Evolutionary conservation across 2,329 filamentous ascomycete species (phyloP), one percentile per base, ranked within the genome.

Genomic region (Aspergillus fructus): DNA sequence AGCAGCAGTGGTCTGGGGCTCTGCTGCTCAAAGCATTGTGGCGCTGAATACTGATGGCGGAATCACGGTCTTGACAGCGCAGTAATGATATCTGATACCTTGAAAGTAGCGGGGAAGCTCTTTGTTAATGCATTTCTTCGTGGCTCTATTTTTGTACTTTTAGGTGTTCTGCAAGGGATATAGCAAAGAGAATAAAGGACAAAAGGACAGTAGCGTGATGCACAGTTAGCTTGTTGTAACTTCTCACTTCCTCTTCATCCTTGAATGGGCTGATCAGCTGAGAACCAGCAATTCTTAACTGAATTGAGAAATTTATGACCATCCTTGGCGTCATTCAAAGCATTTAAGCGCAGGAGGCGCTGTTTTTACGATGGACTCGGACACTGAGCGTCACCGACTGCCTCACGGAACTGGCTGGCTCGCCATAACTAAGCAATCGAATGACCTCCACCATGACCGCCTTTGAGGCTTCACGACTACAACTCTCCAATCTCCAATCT

Each of bases 1-100:
- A 0, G 84, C 88, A 30, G 86, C 88, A 19, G 81, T 96, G 48
- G 81, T 83, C 59, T 99, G 93, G 93, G 91, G 91, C 7, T 78
- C 83, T 23, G 82, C 85, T 49, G 93, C 89, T 11, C 87, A 86
- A 73, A 88, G 85, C 66, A 79, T 97, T 66, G 79, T 96, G 51
- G 83, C 88, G 17, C 81, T 96, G 62, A 90, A 89, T 67, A 80
- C 78, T 15, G 88, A 93, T 49, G 93, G 93, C 15, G 84, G 86
- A 46, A 76, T 97, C 53, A 90, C 85, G 58, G 83, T 94, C 62
- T 78, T 96, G 62, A 81, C 83, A 49, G 73, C 78, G 53, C 79
- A 84, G 72, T 81, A 81, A 72, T 78, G 55, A 61, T 61, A 70
- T 68, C 17, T 71, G 66, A 64, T 66, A 62, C 64, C 61, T 63